phyloP scores from a whole-genome alignment of 495 filamentous ascomycete genomes.

The Pseudoneurospora amorphoporcata region DNA sequence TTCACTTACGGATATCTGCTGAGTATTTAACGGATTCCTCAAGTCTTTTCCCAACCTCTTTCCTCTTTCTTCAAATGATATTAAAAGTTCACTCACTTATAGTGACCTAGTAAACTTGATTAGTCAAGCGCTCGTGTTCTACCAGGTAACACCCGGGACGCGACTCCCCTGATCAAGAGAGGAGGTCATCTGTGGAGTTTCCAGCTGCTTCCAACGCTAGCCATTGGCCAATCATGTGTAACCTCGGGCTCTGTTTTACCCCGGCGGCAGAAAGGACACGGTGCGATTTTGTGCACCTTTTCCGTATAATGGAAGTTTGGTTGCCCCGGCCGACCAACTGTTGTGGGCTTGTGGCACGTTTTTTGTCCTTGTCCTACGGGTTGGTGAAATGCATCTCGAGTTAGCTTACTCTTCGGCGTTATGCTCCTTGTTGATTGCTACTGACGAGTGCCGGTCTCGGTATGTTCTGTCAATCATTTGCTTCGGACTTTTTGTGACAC shows the following conservation, averaged over 20 bases:
- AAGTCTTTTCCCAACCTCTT: neutral
- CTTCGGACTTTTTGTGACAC: neutral
- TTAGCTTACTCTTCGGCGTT: neutral
- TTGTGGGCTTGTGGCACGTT: neutral
- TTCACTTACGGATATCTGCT: neutral
- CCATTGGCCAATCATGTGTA: neutral
- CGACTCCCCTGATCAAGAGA: neutral
- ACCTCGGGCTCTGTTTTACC: neutral
- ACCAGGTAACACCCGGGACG: neutral
- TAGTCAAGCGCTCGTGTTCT: neutral
- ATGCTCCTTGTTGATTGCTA: too few relatives aligned
- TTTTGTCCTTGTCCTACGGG: neutral
- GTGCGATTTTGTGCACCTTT: neutral
- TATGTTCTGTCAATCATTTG: neutral
- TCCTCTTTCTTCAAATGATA: neutral
- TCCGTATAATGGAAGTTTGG: neutral
- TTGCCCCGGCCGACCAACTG: neutral
- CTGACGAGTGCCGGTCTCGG: neutral
- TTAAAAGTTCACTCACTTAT: neutral
- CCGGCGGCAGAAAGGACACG: neutral
- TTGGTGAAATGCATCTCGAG: neutral
- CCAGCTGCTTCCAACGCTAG: neutral
- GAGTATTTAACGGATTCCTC: neutral
- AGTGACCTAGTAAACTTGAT: neutral
- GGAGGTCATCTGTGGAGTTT: neutral